Evolutionary conservation across 2,329 filamentous ascomycete species (phyloP), one percentile per base, ranked within the genome.

Genomic region (Exophiala xenobiotica): DNA sequence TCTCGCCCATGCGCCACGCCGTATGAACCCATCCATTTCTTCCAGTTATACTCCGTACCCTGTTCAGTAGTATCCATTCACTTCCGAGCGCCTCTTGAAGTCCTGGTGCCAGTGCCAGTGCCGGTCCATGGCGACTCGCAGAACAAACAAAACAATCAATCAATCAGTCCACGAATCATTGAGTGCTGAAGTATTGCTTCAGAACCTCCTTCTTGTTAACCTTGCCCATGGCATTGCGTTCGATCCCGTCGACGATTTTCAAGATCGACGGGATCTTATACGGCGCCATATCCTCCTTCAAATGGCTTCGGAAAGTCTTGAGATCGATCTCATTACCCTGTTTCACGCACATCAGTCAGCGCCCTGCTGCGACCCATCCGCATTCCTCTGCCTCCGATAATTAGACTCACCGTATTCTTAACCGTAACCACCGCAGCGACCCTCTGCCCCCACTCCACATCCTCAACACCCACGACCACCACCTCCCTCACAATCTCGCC

Each of bases 221-320:
- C 62, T 99, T 99, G 27, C 93, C 93, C 93, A 99, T 99, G 23
- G 91, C 92, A 73, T 99, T 99, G 63, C 90, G 77, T 8, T 89
- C 88, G 60, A 99, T 92, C 31, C 81, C 71, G 14, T 87, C 82
- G 24, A 97, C 83, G 4, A 95, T 73, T 68, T 83, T 85, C 74
- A 97, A 78, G 60, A 95, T 85, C 70, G 92, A 88, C 0, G 93
- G 93, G 54, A 97, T 91, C 77, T 99, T 97, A 72, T 96, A 96
- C 53, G 78, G 81, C 3, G 86, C 92, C 44, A 99, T 71, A 18
- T 81, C 76, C 51, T 82, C 82, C 70, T 87, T 90, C 8, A 78
- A 63, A 55, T 78, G 71, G 24, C 63, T 50, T 48, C 74, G 64
- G 40, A 77, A 49, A 4, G 78, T 63, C 9, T 45, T 49, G 5